Base-by-base conservation (phyloP, 305 asterid species). In the Stenogyne calaminthoides region DNA sequence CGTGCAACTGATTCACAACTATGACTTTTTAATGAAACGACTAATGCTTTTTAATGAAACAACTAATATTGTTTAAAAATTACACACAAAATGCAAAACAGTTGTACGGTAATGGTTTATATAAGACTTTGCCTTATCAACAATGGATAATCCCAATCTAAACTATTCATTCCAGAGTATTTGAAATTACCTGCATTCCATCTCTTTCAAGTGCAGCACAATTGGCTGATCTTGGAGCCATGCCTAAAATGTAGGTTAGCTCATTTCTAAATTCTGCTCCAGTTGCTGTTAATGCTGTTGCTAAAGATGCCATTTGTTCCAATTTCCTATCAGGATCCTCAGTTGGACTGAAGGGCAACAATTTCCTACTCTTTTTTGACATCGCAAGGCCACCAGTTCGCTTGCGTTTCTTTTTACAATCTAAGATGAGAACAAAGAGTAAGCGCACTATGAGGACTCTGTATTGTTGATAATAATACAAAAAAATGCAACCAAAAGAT, bases 241-340 rank as follows among this genome's bases (percentile, higher is more conserved):
- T 91, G 77, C 92, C 84, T 7, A 83, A 42, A 46, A 84, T 49
- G 74, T 91, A 94, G 32, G 93, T 87, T 8, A 94, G 93, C 74
- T 94, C 87, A 20, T 90, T 86, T 20, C 91, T 87, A 76, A 86
- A 94, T 73, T 87, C 91, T 6, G 97, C 75, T 15, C 84, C 84
- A 0, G 93, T 84, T 52, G 90, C 92, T 29, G 85, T 86, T 70
- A 94, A 73, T 2, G 98, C 96, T 15, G 96, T 83, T 47, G 98
- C 99, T 69, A 94, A 80, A 18, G 99, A 90, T 25, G 92, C 88
- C 99, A 94, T 91, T 84, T 94, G 97, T 81, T 88, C 91, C 68
- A 87, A 73, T 83, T 92, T 84, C 76, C 89, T 75, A 22, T 32
- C 67, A 16, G 85, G 80, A 83, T 94, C 97, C 59, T 90, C 96